These are phyloP conservation scores for Ophiocordyceps polyrhachis-furcata DNA, from an alignment of 2,329 filamentous ascomycete genomes.

Conservation along the genomic window DNA sequence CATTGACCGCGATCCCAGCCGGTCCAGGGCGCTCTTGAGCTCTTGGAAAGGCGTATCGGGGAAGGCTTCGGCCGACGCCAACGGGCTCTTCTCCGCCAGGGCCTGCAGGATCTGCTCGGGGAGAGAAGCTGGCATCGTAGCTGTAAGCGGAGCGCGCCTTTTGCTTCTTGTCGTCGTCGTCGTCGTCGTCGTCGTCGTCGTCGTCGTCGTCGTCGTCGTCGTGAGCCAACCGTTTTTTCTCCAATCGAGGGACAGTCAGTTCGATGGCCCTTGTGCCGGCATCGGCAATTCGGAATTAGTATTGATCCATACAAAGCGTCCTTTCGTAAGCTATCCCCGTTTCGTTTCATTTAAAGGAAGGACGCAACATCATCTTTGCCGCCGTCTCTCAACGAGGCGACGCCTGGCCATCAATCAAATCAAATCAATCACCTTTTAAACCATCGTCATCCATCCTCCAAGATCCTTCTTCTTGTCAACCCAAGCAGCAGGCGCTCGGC, in stretches of 20 bases:
- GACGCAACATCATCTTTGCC: too few species aligned
- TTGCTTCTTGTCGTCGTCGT: background rate
- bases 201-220: background rate
- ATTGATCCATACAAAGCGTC: background rate
- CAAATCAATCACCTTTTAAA: too few species aligned
- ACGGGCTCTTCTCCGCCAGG: slow-evolving; percentile 41
- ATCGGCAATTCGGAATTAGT: slow-evolving; percentile 1
- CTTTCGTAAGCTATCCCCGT: too few species aligned
- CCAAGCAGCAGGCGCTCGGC: background rate
- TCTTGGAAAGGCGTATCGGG: slow-evolving; percentile 44
- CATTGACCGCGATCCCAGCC: slow-evolving; percentile 71
- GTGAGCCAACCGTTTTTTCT: background rate
- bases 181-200: background rate
- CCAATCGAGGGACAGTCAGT: too few species aligned
- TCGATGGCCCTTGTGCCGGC: too few species aligned
- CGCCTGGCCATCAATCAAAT: too few species aligned
- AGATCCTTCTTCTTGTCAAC: background rate
- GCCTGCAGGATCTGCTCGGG: slow-evolving; percentile 45
- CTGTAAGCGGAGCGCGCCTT: background rate
- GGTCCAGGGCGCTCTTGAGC: slow-evolving; percentile 76
- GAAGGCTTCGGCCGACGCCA: slow-evolving; percentile 53
- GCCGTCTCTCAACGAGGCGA: too few species aligned
- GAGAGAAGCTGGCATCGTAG: slow-evolving; percentile 16
- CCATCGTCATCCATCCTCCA: too few species aligned
- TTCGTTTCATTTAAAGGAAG: too few species aligned